These are phyloP conservation scores for Parachaetomium inaequale DNA, from an alignment of 495 filamentous ascomycete genomes.

Conservation along the genomic window DNA sequence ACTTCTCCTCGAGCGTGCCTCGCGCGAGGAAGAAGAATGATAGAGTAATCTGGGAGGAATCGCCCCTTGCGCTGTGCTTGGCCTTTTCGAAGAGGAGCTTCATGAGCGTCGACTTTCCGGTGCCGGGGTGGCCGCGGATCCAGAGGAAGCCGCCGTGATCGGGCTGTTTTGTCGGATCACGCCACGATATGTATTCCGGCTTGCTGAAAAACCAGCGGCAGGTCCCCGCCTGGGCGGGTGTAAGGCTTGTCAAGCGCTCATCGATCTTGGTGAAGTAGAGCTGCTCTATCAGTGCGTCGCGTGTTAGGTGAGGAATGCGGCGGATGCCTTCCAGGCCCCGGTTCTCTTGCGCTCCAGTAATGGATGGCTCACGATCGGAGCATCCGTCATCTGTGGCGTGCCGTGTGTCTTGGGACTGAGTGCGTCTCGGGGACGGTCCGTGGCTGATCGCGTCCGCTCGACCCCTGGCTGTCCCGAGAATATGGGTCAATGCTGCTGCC, in stretches of 20 bases:
- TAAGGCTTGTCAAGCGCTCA: conserved; percentile 28
- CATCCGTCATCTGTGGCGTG: too few relatives aligned
- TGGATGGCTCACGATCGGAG: not conserved
- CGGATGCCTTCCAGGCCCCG: not conserved
- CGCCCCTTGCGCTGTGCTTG: not conserved
- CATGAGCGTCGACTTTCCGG: conserved; percentile 55
- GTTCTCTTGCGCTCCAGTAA: not conserved
- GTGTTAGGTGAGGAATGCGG: not conserved
- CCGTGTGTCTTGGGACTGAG: not conserved
- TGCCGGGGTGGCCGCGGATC: conserved; percentile 52
- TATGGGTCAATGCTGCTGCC: conserved; percentile 11
- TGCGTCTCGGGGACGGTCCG: not conserved
- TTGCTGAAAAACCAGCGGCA: conserved; percentile 46
- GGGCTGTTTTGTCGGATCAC: conserved; percentile 26
- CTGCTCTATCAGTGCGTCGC: not conserved
- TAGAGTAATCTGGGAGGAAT: conserved; percentile 21
- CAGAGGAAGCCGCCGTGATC: conserved; percentile 49
- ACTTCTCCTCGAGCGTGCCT: conserved; percentile 45
- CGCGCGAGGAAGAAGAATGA: conserved; percentile 55
- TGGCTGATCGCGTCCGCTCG: not conserved
- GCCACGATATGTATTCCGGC: conserved; percentile 39
- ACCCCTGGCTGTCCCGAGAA: not conserved
- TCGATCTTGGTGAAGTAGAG: conserved; percentile 36
- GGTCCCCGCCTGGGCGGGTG: conserved; percentile 29
- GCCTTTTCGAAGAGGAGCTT: conserved; percentile 39